These are phyloP conservation scores for Balamuthia mandrillaris DNA, from an alignment of 208 protist genomes.

Conservation along the genomic window DNA sequence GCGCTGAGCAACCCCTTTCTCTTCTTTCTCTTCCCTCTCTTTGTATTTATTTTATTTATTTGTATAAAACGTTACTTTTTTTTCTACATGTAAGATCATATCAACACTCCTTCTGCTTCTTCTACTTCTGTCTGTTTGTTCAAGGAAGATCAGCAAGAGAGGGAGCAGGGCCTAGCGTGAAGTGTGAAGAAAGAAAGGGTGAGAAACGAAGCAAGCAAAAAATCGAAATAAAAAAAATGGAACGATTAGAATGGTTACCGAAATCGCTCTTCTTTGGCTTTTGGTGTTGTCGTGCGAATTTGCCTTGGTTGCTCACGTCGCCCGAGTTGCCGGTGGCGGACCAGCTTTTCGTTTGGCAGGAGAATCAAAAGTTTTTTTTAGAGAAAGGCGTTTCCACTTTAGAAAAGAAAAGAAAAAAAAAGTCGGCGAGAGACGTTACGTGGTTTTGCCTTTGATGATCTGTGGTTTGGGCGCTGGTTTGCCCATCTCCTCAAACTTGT, in stretches of 20 bases:
- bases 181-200: no score
- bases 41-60: no score
- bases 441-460: constrained; percentile 28
- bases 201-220: no score
- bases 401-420: background rate
- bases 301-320: constrained; percentile 22
- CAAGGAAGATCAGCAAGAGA: background rate
- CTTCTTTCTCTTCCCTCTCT: no score
- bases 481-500: constrained; percentile 31
- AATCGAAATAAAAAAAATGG: background rate
- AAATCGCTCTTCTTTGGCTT: constrained; percentile 27
- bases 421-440: no score
- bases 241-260: background rate
- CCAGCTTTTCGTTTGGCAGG: no score
- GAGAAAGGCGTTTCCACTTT: background rate
- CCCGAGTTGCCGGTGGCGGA: background rate
- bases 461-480: constrained; percentile 6
- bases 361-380: no score
- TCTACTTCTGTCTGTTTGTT: background rate
- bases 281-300: constrained; percentile 14
- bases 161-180: constrained; percentile 16
- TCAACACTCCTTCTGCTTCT: no score
- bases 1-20: no score
- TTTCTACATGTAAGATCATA: no score
- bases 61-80: no score